Percentiles rank a stretch among this genome's conserved stretches.
These are phyloP conservation scores for Sicyos baderoa DNA, from an alignment of 306 rosid genomes.

Conservation along the genomic window DNA sequence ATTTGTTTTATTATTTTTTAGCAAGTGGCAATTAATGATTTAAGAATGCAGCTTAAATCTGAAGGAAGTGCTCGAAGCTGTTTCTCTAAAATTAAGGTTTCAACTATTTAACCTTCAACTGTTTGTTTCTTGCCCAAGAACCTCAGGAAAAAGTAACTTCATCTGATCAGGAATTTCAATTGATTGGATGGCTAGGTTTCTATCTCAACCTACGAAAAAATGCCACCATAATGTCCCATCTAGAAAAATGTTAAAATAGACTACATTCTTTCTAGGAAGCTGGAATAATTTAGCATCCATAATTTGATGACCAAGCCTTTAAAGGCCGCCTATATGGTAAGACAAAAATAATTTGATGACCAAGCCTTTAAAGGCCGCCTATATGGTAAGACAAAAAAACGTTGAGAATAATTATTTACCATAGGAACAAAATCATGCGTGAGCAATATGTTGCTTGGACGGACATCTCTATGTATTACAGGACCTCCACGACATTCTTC, in stretches of 20 bases:
- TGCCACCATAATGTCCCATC: not conserved
- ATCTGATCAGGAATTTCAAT: not conserved
- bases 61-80: not conserved
- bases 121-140: not conserved
- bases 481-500: slow-evolving; percentile 93
- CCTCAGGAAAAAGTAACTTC: not conserved
- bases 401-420: slow-evolving; percentile 33
- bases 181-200: not conserved
- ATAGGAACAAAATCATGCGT: slow-evolving; percentile 80
- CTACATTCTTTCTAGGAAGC: not conserved
- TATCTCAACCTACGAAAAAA: not conserved
- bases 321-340: not conserved
- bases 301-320: too few relatives aligned
- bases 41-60: not conserved
- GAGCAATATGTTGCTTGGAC: slow-evolving; percentile 82
- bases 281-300: not conserved
- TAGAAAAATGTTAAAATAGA: not conserved
- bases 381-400: not conserved
- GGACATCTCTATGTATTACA: slow-evolving; percentile 70
- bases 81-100: not conserved
- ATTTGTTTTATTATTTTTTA: not conserved
- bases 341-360: not conserved
- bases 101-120: not conserved
- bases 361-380: not conserved
- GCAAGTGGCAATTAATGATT: not conserved